Evolutionary conservation across 768 basidiomycete species (phyloP), one percentile per base, ranked within the genome.

Genomic region (Mrakia blollopis): DNA sequence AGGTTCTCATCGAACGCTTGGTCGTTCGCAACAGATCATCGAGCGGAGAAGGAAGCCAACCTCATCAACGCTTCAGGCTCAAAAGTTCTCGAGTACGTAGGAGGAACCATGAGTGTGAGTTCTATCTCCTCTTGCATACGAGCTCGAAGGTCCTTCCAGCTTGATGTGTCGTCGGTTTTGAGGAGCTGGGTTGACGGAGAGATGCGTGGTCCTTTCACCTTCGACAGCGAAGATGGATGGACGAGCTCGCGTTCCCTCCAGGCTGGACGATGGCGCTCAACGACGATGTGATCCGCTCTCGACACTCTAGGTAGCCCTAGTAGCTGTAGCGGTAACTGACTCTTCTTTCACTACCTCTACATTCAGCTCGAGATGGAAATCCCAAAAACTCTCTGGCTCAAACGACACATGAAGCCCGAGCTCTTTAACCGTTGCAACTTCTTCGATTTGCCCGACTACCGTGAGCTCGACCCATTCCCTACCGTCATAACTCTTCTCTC

Each of bases 381-480:
- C 62, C 96, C 96, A 0, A 98, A 98, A 84, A 91, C 95, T 39
- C 89, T 98, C 41, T 98, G 97, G 97, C 87, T 98, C 61, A 98
- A 95, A 84, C 90, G 89, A 78, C 87, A 92, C 85, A 95, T 98
- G 94, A 81, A 87, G 2, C 82, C 88, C 0, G 85, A 87, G 16
- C 86, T 86, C 25, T 98, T 99, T 84, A 80, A 82, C 69, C 39
- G 80, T 25, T 83, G 81, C 81, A 82, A 82, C 82, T 83, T 86
- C 77, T 86, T 85, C 79, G 86, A 86, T 44, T 88, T 97, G 25
- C 94, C 94, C n/a, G 94, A 97, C 84, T 95, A 89, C 85, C 87
- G 83, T 83, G 73, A 44, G 82, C 79, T 37, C 30, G 30, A 41
- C 25, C 39, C 37, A 6, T 62, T 44, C 44, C 60, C 8, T 11